Percentiles rank a stretch among this genome's conserved stretches.
Evolutionary conservation across 306 rosid species (phyloP).

Genomic region (barrel medic (Medicago truncatula)): MtrunA17r5.0-ANR NC_053044.1:33812001-33812500

Average conservation of each 20-base stretch:
- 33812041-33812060: conserved; percentile 59
- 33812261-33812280: neutral
- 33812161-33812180: conserved; percentile 25
- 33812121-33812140: conserved; percentile 15
- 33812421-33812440: neutral
- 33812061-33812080: neutral
- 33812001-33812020: conserved; percentile 88
- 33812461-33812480: neutral
- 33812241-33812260: neutral
- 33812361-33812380: neutral
- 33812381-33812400: neutral
- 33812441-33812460: neutral
- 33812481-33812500: too few species aligned
- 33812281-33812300: neutral
- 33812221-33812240: neutral
- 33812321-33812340: neutral
- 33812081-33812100: conserved; percentile 31
- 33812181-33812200: conserved; percentile 13
- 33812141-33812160: conserved; percentile 25
- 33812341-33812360: neutral
- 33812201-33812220: conserved; percentile 17
- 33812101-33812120: neutral
- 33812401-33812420: neutral
- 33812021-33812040: conserved; percentile 85
- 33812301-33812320: neutral